Evolutionary conservation across 176 grass and related monocot species (phyloP).

Genomic region (Triticum monococcum): DNA sequence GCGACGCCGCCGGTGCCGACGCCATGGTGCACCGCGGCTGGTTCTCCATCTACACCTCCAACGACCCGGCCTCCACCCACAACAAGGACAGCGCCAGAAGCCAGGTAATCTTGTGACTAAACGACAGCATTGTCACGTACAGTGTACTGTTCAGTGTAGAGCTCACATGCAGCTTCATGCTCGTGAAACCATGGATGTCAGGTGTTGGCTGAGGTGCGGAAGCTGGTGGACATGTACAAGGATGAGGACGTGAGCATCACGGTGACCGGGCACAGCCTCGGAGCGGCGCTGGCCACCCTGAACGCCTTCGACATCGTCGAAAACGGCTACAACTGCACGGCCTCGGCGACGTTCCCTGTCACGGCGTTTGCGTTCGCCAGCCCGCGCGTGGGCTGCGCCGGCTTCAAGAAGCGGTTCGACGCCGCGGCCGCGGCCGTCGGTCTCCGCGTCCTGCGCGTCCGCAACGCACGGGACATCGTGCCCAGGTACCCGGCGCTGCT

Average conservation of each 20-base stretch:
- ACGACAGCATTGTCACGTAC: not conserved
- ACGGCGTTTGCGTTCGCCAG: constrained; percentile 56
- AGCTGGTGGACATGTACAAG: constrained; percentile 52
- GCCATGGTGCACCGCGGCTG: constrained; percentile 65
- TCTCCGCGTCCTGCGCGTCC: constrained; percentile 48
- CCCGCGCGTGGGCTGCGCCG: constrained; percentile 55
- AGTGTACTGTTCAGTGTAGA: not conserved
- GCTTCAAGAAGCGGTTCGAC: constrained; percentile 49
- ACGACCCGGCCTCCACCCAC: constrained; percentile 42
- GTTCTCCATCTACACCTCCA: constrained; percentile 73
- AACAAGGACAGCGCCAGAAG: constrained; percentile 54
- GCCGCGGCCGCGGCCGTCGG: not conserved
- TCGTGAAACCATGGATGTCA: constrained; percentile 6
- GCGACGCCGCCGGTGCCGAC: not conserved
- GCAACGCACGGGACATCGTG: constrained; percentile 54
- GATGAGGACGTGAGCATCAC: constrained; percentile 78
- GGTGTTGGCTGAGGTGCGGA: constrained; percentile 60
- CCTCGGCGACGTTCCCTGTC: not conserved
- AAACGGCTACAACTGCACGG: constrained; percentile 33
- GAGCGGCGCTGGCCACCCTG: constrained; percentile 61
- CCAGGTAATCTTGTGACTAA: constrained; percentile 5
- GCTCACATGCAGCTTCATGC: not conserved
- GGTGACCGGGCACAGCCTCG: constrained; percentile 71
- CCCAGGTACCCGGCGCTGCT: constrained; percentile 39
- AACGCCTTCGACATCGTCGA: constrained; percentile 68